A percentile compares a stretch with the other conserved stretches of the same genome.
Evolutionary conservation across 192 early-diverging fungal species (phyloP).

Genomic region (Lobosporangium transversale): DNA sequence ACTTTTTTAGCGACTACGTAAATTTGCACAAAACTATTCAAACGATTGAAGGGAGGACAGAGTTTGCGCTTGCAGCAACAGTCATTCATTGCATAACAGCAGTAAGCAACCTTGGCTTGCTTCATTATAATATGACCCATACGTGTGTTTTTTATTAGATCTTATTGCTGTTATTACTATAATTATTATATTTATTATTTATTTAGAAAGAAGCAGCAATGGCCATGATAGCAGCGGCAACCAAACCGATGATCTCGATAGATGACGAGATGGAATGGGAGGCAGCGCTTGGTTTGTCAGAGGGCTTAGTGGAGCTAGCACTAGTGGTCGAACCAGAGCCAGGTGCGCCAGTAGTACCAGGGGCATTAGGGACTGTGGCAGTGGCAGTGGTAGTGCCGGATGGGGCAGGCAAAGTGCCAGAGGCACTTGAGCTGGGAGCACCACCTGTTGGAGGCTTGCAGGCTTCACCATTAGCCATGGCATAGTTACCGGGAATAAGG

Average conservation of each 20-base stretch:
- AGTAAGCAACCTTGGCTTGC: no score
- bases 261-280: neutral
- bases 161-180: neutral
- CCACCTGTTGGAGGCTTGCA: constrained; percentile 12
- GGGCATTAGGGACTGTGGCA: neutral
- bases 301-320: neutral
- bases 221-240: constrained; percentile 4
- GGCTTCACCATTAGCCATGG: constrained; percentile 21
- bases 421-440: neutral
- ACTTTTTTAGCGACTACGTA: no score
- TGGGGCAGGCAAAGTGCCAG: neutral
- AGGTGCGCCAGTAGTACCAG: neutral
- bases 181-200: neutral
- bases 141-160: no score
- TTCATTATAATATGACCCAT: no score
- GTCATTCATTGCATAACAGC: no score
- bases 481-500: constrained; percentile 47
- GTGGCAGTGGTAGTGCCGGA: neutral
- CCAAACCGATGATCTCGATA: neutral
- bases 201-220: constrained; percentile 4
- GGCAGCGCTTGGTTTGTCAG: constrained; percentile 4
- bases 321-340: neutral
- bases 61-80: no score
- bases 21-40: no score
- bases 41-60: no score